Evolutionary conservation across 23 red algal species (phyloP), one percentile per base, ranked within the genome.

Genomic region (Gracilariopsis chorda): DNA sequence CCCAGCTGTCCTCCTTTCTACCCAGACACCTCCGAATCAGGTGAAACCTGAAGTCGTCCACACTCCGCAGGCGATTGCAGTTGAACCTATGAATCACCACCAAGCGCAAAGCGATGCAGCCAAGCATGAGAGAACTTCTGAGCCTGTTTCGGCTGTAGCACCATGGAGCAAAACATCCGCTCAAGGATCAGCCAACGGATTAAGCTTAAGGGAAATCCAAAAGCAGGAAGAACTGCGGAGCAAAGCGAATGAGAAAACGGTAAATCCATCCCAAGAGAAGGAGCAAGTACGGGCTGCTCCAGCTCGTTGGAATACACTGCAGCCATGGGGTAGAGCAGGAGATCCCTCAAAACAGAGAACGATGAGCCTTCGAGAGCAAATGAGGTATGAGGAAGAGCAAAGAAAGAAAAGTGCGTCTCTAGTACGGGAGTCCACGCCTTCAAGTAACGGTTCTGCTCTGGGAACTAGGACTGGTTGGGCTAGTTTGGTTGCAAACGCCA

Each of bases 381-480:
- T 91, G 88, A 68, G 75, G 44, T 61, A 79, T 11, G 88, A 91
- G 40, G 88, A 91, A 69, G 88, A 91, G 35, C 84, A 78, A 27
- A 58, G 42, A 28, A 80, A 79, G 44, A 64, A 51, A 34, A 73
- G 39, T 64, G 76, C 88, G 5, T 62, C 72, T 39, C 49, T 73
- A 23, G 73, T 27, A 53, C 80, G 80, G 19, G 57, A 67, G 53
- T 36, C 76, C 14, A 45, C 48, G 30, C 76, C 76, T 25, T 25
- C 40, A 3, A 80, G 13, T 45, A 80, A 80, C 55, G 52, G 47
- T 1, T 34, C 76, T 8, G 20, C 48, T 0, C 48, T 80, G 2
- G 48, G 74, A 45, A 82, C 88, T 7, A 91, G 82, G 42, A 91
- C 88, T 4, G 88, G 88, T 27, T 91, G 88, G 88, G 88, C 88